Evolutionary conservation across 371 early-diverging fungal genomes (phyloP).

Genomic region (Mucor mucedo): DNA sequence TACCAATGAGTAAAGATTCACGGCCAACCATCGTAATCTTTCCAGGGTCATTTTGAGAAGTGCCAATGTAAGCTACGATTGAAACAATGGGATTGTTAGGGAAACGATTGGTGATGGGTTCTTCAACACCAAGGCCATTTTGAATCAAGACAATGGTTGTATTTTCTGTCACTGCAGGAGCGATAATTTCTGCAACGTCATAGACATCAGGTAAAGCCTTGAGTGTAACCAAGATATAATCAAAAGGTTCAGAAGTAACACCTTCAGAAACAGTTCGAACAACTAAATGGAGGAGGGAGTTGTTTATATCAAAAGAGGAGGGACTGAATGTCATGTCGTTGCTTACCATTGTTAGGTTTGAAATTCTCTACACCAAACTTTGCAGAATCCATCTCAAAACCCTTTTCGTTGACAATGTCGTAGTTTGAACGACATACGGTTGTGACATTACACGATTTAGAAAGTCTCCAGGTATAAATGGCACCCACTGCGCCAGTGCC

Average conservation of each 20-base stretch:
- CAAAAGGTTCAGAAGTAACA: conserved; percentile 51
- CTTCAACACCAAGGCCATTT: conserved; percentile 86
- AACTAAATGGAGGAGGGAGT: conserved; percentile 30
- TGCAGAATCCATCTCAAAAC: conserved; percentile 71
- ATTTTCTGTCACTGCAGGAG: conserved; percentile 61
- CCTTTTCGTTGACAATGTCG: conserved; percentile 59
- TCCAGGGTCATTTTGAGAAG: conserved; percentile 68
- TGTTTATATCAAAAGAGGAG: not conserved
- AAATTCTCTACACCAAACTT: conserved; percentile 70
- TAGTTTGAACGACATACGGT: conserved; percentile 87
- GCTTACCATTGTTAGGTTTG: conserved; percentile 61
- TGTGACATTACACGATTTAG: conserved; percentile 64
- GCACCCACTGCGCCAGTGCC: conserved; percentile 88
- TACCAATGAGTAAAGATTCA: conserved; percentile 42
- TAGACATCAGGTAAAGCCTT: conserved; percentile 76
- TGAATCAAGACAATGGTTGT: conserved; percentile 82
- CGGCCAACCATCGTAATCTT: conserved; percentile 54
- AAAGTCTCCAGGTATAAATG: conserved; percentile 75
- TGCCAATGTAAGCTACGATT: conserved; percentile 77
- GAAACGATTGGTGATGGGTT: conserved; percentile 62
- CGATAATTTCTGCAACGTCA: conserved; percentile 66
- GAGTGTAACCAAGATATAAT: conserved; percentile 76
- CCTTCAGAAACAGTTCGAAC: conserved; percentile 61
- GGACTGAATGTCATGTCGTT: not conserved
- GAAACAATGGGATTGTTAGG: conserved; percentile 74